Base-by-base conservation (phyloP, 2,329 filamentous ascomycete genomes). In the Aspergillus sp. region DNA sequence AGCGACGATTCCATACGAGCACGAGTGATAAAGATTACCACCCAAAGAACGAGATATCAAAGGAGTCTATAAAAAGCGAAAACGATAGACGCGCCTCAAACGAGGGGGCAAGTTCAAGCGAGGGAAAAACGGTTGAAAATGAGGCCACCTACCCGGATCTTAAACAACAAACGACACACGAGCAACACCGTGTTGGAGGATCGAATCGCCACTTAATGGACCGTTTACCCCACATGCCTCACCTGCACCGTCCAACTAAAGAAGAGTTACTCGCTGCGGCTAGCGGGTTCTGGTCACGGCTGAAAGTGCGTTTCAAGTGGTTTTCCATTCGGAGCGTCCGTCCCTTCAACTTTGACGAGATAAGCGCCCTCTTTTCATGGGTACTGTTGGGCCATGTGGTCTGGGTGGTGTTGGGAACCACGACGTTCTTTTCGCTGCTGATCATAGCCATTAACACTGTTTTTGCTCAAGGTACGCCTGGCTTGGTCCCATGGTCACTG, bases 291-390 rank as follows among this genome's bases (percentile, higher is more conserved):
- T 94, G 90, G 86, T 87, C 95, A 57, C 84, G 94, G 45, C 73
- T 96, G 42, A 90, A 88, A 66, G 89, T 97, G 20, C 87, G 91
- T 38, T 95, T 97, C 76, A 99, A 99, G 73, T 99, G 94, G 94
- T 87, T 94, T 64, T 95, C 94, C 2, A 99, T 99, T 63, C 82
- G 92, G 66, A 96, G 92, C 68, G 89, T 89, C 70, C 82, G 94
- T 35, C 94, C 94, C 0, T 99, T 94, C 83, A 99, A 95, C 70
- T 83, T 87, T 19, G 94, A 99, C 70, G 94, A 99, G 74, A 96
- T 96, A 79, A 89, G 91, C 43, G 94, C 94, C 3, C 93, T 99
- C 57, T 84, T 90, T 49, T 97, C 94, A 2, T 97, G 93, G 93
- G 88, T 99, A 57, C 82, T 97, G 56, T 80, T 96, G 49, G 94